A percentile compares a stretch with the other conserved stretches of the same genome.
Conservation (phyloP, 2,329 filamentous ascomycete genomes). For the Neurospora sp. region DNA sequence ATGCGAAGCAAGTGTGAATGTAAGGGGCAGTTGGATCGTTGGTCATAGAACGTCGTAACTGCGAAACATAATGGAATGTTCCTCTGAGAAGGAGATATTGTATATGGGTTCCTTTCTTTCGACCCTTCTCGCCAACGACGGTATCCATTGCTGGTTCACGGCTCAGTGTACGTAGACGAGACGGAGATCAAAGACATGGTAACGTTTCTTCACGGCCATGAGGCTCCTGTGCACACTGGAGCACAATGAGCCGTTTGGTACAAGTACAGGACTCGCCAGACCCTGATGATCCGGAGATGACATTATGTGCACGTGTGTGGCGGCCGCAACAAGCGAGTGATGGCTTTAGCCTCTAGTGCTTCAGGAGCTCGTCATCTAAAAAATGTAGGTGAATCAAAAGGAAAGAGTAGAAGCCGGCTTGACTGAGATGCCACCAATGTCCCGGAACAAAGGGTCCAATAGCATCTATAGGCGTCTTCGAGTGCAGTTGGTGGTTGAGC, state of each 20-base stretch:
- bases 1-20: background rate
- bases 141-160: too few species aligned
- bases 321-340: background rate
- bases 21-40: background rate
- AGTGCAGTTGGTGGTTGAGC: background rate
- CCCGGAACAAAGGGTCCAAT: background rate
- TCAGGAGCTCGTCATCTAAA: background rate
- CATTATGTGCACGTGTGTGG: background rate
- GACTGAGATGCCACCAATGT: background rate
- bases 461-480: background rate
- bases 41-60: background rate
- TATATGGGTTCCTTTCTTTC: background rate
- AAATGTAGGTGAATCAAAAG: background rate
- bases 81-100: background rate
- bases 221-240: background rate
- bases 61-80: background rate
- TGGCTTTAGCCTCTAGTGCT: background rate
- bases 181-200: background rate
- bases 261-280: background rate
- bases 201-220: background rate
- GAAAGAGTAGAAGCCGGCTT: background rate
- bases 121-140: too few species aligned
- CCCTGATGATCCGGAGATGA: background rate
- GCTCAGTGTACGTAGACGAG: background rate
- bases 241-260: background rate